Evolutionary conservation across 2,329 filamentous ascomycete species (phyloP).

Genomic region (Monosporascus sp.): DNA sequence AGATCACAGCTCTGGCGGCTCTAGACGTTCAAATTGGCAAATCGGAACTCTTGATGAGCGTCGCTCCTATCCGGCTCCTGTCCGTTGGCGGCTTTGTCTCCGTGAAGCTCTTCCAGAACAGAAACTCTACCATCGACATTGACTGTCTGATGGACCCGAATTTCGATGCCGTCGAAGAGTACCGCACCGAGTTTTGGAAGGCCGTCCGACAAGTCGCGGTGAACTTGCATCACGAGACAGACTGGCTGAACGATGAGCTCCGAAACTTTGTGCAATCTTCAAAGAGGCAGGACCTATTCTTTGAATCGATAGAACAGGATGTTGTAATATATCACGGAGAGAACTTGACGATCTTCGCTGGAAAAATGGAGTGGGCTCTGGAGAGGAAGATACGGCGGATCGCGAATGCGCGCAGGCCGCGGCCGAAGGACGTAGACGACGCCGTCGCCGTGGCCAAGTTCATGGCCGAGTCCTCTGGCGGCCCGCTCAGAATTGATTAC

Average conservation of each 20-base stretch:
- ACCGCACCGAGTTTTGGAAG: slow-evolving; percentile 11
- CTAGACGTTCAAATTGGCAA: slow-evolving; percentile 17
- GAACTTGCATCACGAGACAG: slow-evolving; percentile 1
- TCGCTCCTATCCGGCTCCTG: slow-evolving; percentile 23
- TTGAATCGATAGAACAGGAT: slow-evolving; percentile 17
- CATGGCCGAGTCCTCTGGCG: background rate
- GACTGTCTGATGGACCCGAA: slow-evolving; percentile 23
- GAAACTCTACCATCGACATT: slow-evolving; percentile 16
- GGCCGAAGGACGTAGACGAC: slow-evolving; percentile 6
- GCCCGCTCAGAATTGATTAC: slow-evolving; percentile 1
- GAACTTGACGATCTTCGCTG: slow-evolving; percentile 20
- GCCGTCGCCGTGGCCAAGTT: slow-evolving; percentile 4
- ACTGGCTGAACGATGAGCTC: slow-evolving; percentile 21
- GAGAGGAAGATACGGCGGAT: slow-evolving; percentile 22
- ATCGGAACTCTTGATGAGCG: slow-evolving; percentile 20
- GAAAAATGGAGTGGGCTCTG: slow-evolving; percentile 18
- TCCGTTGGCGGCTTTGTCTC: slow-evolving; percentile 18
- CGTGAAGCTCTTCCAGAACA: slow-evolving; percentile 16
- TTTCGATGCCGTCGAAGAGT: slow-evolving; percentile 15
- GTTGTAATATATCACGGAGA: slow-evolving; percentile 16
- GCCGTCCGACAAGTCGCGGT: slow-evolving; percentile 10
- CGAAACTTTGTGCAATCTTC: slow-evolving; percentile 12
- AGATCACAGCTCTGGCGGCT: slow-evolving; percentile 11
- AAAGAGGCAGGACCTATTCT: slow-evolving; percentile 15
- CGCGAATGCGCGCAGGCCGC: slow-evolving; percentile 4